Percentiles rank a stretch among this genome's conserved stretches.
Conservation (phyloP, 176 grass and related monocot genomes). For the Saccharum officinarum region DNA sequence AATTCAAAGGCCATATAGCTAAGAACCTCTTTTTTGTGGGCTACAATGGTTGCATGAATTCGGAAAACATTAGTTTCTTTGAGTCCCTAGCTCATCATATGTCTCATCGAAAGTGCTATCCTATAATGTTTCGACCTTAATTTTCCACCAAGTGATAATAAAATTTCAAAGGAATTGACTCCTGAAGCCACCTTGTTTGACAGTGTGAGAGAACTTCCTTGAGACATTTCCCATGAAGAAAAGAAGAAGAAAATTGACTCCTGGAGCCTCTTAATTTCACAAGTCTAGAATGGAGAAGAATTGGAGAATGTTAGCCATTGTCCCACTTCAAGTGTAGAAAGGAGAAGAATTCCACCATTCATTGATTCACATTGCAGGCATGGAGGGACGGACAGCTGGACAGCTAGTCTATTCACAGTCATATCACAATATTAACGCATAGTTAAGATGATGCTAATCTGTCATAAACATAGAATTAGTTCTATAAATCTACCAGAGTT, state of each 20-base stretch:
- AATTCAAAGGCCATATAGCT: neutral
- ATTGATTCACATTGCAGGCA: neutral
- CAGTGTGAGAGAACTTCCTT: neutral
- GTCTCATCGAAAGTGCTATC: neutral
- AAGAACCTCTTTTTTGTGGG: too few relatives aligned
- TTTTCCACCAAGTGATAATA: neutral
- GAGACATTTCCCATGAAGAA: neutral
- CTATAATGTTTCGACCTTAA: neutral
- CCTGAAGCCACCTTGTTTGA: neutral
- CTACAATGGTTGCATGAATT: too few relatives aligned
- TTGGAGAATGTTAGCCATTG: neutral
- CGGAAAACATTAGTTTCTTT: neutral
- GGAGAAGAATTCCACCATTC: neutral
- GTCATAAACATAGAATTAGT: too few relatives aligned
- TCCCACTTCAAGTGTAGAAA: neutral
- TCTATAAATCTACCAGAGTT: too few relatives aligned
- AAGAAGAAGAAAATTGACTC: neutral
- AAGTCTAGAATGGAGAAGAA: neutral
- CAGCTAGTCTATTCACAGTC: too few relatives aligned
- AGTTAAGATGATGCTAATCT: neutral
- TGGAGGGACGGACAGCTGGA: neutral
- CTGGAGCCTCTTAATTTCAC: neutral
- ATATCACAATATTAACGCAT: neutral
- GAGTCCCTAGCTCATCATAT: neutral
- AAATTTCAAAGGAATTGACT: neutral